These are phyloP conservation scores for Lentinula aciculospora DNA, from an alignment of 768 basidiomycete species.

Conservation along the genomic window DNA sequence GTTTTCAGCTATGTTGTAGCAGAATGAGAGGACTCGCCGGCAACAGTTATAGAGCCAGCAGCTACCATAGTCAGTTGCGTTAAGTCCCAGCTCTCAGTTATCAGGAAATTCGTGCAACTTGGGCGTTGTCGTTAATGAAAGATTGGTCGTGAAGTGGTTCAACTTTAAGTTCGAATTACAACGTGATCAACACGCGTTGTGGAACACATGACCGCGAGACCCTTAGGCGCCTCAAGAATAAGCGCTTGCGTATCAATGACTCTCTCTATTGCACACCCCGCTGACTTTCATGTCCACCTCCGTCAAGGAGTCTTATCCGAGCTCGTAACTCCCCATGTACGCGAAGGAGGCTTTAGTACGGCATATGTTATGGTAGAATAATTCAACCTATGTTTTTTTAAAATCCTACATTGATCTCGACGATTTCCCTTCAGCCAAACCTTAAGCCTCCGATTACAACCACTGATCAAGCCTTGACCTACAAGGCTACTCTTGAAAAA, in stretches of 20 bases:
- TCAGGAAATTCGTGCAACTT: background rate
- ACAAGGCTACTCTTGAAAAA: conserved; percentile 66
- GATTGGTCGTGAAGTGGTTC: conserved; percentile 5
- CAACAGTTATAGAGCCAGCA: conserved; percentile 84
- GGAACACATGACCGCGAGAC: conserved; percentile 12
- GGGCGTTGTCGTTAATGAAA: background rate
- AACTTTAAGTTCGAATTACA: background rate
- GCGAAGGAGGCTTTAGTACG: conserved; percentile 81
- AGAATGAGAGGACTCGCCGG: conserved; percentile 43
- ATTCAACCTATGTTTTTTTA: conserved; percentile 11
- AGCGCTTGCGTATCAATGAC: conserved; percentile 21
- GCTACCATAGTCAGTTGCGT: conserved; percentile 50
- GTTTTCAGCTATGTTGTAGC: background rate
- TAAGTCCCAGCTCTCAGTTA: conserved; percentile 1
- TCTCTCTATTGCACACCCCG: conserved; percentile 56
- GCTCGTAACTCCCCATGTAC: conserved; percentile 87
- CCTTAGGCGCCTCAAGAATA: background rate
- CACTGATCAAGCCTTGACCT: conserved; percentile 74
- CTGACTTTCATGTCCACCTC: conserved; percentile 96
- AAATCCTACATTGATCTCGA: conserved; percentile 8
- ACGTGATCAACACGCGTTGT: conserved; percentile 18
- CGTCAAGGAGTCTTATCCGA: conserved; percentile 79
- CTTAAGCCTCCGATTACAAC: conserved; percentile 83
- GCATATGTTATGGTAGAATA: conserved; percentile 96
- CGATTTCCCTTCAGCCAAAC: conserved; percentile 77